A percentile compares a stretch with the other conserved stretches of the same genome.
Evolutionary conservation across 257 asterid genomes (phyloP).

Genomic region (Solanum piurae): DNA sequence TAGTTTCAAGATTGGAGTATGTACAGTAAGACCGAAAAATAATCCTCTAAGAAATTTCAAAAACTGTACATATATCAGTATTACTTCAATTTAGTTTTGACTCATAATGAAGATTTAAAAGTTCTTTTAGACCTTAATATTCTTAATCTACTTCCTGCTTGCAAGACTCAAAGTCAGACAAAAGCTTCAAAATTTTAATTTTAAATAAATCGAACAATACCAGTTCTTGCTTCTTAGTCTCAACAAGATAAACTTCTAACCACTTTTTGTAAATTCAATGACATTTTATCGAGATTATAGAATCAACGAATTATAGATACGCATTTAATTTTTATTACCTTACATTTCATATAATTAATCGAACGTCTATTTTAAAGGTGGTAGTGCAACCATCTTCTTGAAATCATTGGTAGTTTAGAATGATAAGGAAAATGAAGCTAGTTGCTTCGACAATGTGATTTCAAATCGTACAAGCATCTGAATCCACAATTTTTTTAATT

Average conservation of each 20-base stretch:
- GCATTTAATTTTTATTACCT: not conserved
- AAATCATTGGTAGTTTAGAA: not conserved
- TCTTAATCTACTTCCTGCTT: not conserved
- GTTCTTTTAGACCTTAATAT: not conserved
- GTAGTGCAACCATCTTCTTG: not conserved
- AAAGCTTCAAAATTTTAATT: not conserved
- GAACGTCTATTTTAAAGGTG: not conserved
- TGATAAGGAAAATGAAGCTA: not conserved
- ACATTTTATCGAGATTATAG: not conserved
- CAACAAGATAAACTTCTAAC: not conserved
- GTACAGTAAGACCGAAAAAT: not conserved
- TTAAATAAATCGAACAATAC: not conserved
- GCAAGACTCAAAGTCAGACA: not conserved
- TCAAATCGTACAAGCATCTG: not conserved
- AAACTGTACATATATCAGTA: not conserved
- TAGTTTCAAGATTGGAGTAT: not conserved
- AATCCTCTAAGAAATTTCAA: not conserved
- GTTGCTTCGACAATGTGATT: not conserved
- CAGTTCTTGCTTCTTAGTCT: not conserved
- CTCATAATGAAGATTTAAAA: not conserved
- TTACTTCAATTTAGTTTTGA: not conserved
- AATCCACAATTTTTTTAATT: not conserved
- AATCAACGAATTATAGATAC: not conserved
- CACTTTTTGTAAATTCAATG: not conserved
- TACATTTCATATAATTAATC: not conserved